Conservation (phyloP, 1,139 yeast species). For the Taphrina flavorubra region DNA sequence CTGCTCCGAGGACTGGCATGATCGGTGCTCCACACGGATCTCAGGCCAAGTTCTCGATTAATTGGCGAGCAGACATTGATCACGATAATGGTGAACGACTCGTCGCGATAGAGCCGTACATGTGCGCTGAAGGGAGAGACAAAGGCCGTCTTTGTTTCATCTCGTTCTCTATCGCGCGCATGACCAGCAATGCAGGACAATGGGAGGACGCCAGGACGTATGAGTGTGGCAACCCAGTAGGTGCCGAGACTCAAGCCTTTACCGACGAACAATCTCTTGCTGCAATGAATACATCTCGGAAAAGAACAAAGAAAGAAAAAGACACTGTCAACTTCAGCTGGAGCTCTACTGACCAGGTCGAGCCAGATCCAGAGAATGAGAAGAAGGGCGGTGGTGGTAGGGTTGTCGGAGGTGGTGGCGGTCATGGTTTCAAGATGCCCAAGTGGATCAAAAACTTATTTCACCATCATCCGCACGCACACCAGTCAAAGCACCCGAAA, state of each 20-base stretch:
- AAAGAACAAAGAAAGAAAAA: background rate
- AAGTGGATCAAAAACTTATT: no score
- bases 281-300: background rate
- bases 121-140: background rate
- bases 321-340: background rate
- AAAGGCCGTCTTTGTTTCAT: background rate
- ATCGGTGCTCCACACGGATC: constrained; percentile 1
- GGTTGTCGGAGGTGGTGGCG: no score
- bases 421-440: background rate
- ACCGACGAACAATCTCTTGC: background rate
- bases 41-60: background rate
- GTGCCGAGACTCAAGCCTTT: background rate
- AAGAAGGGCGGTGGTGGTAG: no score
- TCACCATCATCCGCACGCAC: background rate
- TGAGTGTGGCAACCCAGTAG: background rate
- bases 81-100: background rate
- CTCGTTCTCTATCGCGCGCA: background rate
- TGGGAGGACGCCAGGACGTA: constrained; percentile 1
- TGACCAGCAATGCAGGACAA: background rate
- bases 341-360: background rate
- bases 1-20: background rate
- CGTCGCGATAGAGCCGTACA: background rate
- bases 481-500: background rate
- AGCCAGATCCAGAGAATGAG: background rate
- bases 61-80: constrained; percentile 3